Base-by-base conservation (phyloP, 768 basidiomycete genomes). In the Mycena crocata region DNA sequence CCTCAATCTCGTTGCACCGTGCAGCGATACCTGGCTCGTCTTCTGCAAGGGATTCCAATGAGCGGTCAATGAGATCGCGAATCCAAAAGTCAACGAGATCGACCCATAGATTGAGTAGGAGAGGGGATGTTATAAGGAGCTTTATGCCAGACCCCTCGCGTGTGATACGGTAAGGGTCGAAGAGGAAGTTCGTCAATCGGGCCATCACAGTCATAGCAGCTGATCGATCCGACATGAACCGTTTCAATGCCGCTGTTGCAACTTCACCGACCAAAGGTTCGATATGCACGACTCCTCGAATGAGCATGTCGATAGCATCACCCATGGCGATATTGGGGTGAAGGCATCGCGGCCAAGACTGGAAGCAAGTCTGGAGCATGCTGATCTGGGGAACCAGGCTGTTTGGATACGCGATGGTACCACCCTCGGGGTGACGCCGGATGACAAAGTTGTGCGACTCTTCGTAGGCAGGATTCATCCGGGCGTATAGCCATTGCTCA, bases 321-420 rank as follows among this genome's bases (percentile, higher is more conserved):
- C 83, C 74, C 51, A 91, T 76, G 45, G 87, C 72, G 34, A 87
- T 81, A 5, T 85, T 81, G 3, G 84, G 78, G 72, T 90, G 87
- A 45, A 95, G 82, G 71, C 89, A 92, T 3, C 96, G 88, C 0
- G 96, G 96, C 89, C 95, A 92, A 7, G 93, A 87, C 65, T 92
- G 90, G 76, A 95, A 92, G 73, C 91, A 89, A 0, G 90, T 87
- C 70, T 91, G 87, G 5, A 96, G 83, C 35, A 96, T 82, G 56
- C 82, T 86, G 71, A 98, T 88, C 62, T 90, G 88, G 0, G 93
- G 84, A 21, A 80, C 77, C 13, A 87, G 82, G 57, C 84, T 80
- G 24, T 80, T 81, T 17, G 93, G 87, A 76, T 95, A 97, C 7
- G 90, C 90, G 28, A 93, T 81, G 23, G 80, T 77, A 6, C 85